Base-by-base conservation (phyloP, 2,329 filamentous ascomycete species). In the Penicillium sp. region DNA sequence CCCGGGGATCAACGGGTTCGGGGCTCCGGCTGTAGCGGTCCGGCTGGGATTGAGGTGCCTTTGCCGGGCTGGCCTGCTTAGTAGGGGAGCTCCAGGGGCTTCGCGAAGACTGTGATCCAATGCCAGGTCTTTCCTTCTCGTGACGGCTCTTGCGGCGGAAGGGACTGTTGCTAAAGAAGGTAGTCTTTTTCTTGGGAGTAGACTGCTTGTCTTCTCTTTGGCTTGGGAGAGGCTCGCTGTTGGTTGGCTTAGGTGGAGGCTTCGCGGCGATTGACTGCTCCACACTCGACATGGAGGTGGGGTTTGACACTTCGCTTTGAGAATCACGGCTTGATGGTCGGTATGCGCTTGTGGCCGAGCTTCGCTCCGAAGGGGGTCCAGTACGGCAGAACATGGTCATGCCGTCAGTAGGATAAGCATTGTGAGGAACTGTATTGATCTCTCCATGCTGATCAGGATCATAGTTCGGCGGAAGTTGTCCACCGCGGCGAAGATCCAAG, bases 361-460 rank as follows among this genome's bases (percentile, higher is more conserved):
- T 91, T 72, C 75, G 84, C 74, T 87, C 85, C n/a, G 85, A 87
- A 43, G 81, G 81, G 32, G 87, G 83, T 3, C 86, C 88, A 32
- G 89, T 86, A 53, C 91, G 86, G 73, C 93, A 97, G 56, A 97
- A 88, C 84, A 97, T 96, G 0, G 93, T 97, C 91, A 97, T 97
- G 4, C 92, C 93, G 68, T 97, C 93, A 71, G 88, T 84, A 0
- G 93, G 92, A 68, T 97, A 97, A 8, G 94, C 91, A 63, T 97
- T 95, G 64, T 97, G 91, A 12, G 93, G 91, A 2, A 96, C 83
- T 12, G 84, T 75, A 3, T 85, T 80, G 53, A 90, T 84, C 20
- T 86, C 80, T 3, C 81, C 82, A 62, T 83, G 81, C 58, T 91
- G 86, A 52, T 85, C 83, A 45, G 81, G 74, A 30, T 77, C 72